A percentile compares a stretch with the other conserved stretches of the same genome.
phyloP scores from a whole-genome alignment of 345 rosid genomes.

The Arabis hirsuta region DNA sequence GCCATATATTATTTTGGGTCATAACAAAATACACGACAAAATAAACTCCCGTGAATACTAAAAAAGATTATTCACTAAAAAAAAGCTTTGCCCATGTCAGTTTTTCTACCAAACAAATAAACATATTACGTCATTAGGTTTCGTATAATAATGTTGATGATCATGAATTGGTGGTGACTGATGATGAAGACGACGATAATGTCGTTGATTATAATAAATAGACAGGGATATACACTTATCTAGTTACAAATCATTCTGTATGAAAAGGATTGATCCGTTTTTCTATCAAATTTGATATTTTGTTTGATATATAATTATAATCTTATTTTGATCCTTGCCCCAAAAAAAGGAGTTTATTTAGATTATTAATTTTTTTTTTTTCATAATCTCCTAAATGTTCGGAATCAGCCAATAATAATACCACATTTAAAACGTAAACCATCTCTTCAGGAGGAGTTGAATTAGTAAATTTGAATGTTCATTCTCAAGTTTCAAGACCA shows the following conservation, averaged over 20 bases:
- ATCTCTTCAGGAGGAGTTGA: no score
- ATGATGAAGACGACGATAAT: background rate
- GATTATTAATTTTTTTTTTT: no score
- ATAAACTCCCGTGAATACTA: background rate
- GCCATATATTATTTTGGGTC: background rate
- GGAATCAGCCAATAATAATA: no score
- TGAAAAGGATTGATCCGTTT: slow-evolving; percentile 25
- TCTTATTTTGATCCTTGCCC: background rate
- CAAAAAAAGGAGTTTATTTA: no score
- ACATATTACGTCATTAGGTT: slow-evolving; percentile 15
- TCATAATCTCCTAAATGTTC: no score
- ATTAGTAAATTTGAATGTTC: no score
- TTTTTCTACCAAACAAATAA: slow-evolving; percentile 27
- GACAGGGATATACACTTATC: background rate
- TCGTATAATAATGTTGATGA: slow-evolving; percentile 2
- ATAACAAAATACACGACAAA: background rate
- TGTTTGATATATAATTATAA: background rate
- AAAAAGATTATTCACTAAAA: background rate
- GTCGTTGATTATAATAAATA: slow-evolving; percentile 17
- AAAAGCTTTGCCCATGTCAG: slow-evolving; percentile 20
- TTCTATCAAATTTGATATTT: background rate
- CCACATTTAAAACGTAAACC: no score
- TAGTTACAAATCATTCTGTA: slow-evolving; percentile 13
- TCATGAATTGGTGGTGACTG: slow-evolving; percentile 18
- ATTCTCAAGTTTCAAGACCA: no score